A percentile compares a stretch with the other conserved stretches of the same genome.
Evolutionary conservation across 192 early-diverging fungal genomes (phyloP).

Genomic region (Endogone sp.): DNA sequence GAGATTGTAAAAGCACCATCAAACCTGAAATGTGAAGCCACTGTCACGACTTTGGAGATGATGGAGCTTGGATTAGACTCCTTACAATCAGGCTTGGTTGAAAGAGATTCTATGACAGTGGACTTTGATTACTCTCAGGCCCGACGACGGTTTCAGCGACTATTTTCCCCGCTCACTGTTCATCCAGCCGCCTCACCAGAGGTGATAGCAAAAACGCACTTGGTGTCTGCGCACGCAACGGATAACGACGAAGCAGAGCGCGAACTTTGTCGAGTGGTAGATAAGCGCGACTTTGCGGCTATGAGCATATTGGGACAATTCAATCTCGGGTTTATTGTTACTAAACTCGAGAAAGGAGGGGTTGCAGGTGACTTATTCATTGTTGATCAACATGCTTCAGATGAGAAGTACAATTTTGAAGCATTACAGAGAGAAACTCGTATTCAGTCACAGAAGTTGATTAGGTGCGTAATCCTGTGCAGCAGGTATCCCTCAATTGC

Average conservation of each 20-base stretch:
- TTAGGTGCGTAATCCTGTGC: conserved; percentile 37
- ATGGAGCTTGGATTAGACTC: no score
- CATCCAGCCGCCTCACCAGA: no score
- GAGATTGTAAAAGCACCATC: no score
- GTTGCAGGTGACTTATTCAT: conserved; percentile 71
- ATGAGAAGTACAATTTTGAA: conserved; percentile 99
- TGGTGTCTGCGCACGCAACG: neutral
- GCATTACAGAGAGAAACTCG: conserved; percentile 57
- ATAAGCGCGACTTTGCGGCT: conserved; percentile 72
- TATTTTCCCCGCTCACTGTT: no score
- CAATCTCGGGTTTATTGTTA: conserved; percentile 94
- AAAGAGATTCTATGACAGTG: no score
- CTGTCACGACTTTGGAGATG: no score
- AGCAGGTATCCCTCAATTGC: neutral
- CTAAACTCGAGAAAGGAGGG: conserved; percentile 35
- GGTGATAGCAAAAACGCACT: no score
- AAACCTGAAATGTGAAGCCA: no score
- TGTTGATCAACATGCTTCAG: conserved; percentile 96
- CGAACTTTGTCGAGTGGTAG: conserved; percentile 51
- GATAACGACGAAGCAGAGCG: conserved; percentile 44
- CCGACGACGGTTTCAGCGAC: no score
- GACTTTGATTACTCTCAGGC: no score
- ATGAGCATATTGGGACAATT: conserved; percentile 96
- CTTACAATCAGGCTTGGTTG: no score
- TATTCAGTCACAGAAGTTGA: conserved; percentile 64